Evolutionary conservation across 306 rosid genomes (phyloP).

Genomic region (Prunus fruticosa): DNA sequence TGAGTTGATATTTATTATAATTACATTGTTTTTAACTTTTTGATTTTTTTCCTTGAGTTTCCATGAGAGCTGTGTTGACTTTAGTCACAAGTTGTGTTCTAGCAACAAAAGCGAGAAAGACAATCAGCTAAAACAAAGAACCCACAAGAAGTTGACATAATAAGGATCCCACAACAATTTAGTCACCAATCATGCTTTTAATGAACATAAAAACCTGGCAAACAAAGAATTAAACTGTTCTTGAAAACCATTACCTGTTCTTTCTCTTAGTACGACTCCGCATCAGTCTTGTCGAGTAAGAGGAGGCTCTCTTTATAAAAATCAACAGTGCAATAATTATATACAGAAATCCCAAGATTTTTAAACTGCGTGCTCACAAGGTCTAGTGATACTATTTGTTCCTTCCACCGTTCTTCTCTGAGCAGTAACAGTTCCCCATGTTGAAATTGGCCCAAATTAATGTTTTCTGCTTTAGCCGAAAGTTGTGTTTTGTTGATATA

Average conservation of each 20-base stretch:
- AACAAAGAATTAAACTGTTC: not conserved
- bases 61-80: not conserved
- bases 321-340: not conserved
- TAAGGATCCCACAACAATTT: not conserved
- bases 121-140: not conserved
- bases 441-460: no score
- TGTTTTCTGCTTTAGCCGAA: no score
- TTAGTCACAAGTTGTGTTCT: not conserved
- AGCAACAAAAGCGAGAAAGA: not conserved
- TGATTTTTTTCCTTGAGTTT: not conserved
- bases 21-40: not conserved
- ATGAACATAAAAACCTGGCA: not conserved
- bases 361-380: not conserved
- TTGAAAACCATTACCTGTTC: not conserved
- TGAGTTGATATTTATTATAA: no score
- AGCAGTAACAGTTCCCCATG: not conserved
- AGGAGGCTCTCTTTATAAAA: not conserved
- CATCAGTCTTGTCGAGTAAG: not conserved
- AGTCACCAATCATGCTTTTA: not conserved
- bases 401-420: no score
- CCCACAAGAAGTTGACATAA: not conserved
- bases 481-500: no score
- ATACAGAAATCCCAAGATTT: not conserved
- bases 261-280: slow-evolving; percentile 1
- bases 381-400: not conserved